Evolutionary conservation across 2,329 filamentous ascomycete species (phyloP).

Genomic region (Drechslerella stenobrocha): DNA sequence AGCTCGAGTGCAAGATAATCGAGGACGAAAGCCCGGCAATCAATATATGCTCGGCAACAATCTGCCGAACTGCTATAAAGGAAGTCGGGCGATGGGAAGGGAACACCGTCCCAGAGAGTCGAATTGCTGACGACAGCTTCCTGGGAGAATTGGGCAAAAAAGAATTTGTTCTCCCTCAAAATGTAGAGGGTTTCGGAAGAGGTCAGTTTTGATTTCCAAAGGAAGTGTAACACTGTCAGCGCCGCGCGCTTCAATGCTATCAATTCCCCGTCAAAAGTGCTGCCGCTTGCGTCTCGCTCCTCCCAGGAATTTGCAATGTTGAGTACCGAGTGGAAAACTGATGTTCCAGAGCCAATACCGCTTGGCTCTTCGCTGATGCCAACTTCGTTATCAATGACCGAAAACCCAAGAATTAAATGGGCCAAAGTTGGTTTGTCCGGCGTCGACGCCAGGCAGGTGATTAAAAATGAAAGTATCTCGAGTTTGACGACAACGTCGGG

Average conservation of each 20-base stretch:
- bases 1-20: constrained; percentile 87
- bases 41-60: constrained; percentile 75
- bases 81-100: constrained; percentile 57
- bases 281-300: constrained; percentile 47
- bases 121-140: constrained; percentile 71
- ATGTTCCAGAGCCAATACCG: constrained; percentile 68
- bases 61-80: constrained; percentile 62
- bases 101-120: constrained; percentile 74
- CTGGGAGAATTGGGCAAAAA: constrained; percentile 74
- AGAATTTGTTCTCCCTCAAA: constrained; percentile 75
- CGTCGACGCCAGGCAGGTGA: constrained; percentile 73
- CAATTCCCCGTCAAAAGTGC: constrained; percentile 50
- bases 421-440: constrained; percentile 81
- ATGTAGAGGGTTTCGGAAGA: constrained; percentile 74
- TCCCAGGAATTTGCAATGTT: constrained; percentile 65
- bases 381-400: constrained; percentile 60
- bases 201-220: constrained; percentile 84
- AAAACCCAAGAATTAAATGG: constrained; percentile 86
- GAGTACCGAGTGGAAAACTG: constrained; percentile 81
- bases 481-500: constrained; percentile 67
- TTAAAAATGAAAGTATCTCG: constrained; percentile 82
- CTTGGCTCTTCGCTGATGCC: constrained; percentile 69
- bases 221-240: constrained; percentile 68
- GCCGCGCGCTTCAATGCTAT: constrained; percentile 55
- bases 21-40: constrained; percentile 73